These are phyloP conservation scores for Metschnikowia koreensis DNA, from an alignment of 805 yeast genomes.

Conservation along the genomic window DNA sequence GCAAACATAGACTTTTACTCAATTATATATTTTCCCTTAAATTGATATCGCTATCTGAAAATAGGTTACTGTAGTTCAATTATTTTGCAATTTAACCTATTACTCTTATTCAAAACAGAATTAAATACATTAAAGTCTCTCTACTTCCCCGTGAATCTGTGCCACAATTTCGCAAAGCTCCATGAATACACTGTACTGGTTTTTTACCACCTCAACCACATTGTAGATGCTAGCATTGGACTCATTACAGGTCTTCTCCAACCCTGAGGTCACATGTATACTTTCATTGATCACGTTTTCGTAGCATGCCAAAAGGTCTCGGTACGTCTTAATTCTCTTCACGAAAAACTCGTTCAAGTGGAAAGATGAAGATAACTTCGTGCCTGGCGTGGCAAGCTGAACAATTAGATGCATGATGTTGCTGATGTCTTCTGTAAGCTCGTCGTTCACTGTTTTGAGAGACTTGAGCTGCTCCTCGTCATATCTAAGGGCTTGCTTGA, in stretches of 20 bases:
- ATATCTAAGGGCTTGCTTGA: slow-evolving; percentile 59
- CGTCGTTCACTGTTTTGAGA: slow-evolving; percentile 38
- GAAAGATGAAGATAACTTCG: slow-evolving; percentile 51
- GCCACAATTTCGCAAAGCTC: slow-evolving; percentile 74
- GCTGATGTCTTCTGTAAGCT: slow-evolving; percentile 48
- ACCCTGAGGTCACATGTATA: slow-evolving; percentile 48
- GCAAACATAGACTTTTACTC: background rate
- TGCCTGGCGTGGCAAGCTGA: slow-evolving; percentile 53
- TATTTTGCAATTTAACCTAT: too few relatives aligned
- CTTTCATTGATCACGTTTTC: slow-evolving; percentile 64
- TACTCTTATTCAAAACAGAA: background rate
- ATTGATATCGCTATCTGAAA: too few relatives aligned
- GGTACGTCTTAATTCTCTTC: slow-evolving; percentile 49
- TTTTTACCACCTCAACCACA: slow-evolving; percentile 60
- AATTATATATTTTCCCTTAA: too few relatives aligned
- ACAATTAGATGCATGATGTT: slow-evolving; percentile 52
- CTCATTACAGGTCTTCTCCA: slow-evolving; percentile 37
- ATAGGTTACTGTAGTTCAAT: too few relatives aligned
- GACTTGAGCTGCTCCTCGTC: slow-evolving; percentile 40
- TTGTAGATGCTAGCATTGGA: slow-evolving; percentile 42
- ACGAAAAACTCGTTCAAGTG: slow-evolving; percentile 58
- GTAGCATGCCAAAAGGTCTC: slow-evolving; percentile 49
- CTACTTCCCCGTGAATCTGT: slow-evolving; percentile 52
- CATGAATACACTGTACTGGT: slow-evolving; percentile 69
- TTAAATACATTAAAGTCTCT: background rate